Percentiles rank a stretch among this genome's conserved stretches.
Conservation (phyloP, 2,329 filamentous ascomycete genomes). For the Claviceps humidiphila region DNA sequence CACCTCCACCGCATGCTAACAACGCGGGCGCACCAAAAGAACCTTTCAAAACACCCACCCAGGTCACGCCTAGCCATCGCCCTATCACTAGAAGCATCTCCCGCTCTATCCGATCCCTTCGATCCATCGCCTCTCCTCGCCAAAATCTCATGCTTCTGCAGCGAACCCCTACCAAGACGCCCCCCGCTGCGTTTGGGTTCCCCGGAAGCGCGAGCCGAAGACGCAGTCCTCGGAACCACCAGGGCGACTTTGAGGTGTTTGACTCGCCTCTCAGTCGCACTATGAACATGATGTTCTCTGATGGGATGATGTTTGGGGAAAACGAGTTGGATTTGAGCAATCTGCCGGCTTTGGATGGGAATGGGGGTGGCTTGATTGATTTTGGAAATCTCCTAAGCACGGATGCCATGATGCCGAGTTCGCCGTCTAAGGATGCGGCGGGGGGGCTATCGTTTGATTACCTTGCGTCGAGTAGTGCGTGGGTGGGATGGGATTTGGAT, state of each 20-base stretch:
- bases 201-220: slow-evolving; percentile 22
- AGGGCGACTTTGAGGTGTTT: slow-evolving; percentile 25
- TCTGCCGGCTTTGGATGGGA: slow-evolving; percentile 25
- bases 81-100: slow-evolving; percentile 49
- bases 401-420: slow-evolving; percentile 34
- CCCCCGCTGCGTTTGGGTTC: slow-evolving; percentile 17
- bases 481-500: slow-evolving; percentile 18
- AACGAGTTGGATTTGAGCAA: slow-evolving; percentile 30
- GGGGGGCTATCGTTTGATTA: slow-evolving; percentile 18
- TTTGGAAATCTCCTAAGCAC: slow-evolving; percentile 35
- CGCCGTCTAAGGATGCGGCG: slow-evolving; percentile 25
- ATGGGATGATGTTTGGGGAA: slow-evolving; percentile 33
- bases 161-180: slow-evolving; percentile 35
- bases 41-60: slow-evolving; percentile 49
- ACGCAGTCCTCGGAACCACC: slow-evolving; percentile 29
- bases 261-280: slow-evolving; percentile 49
- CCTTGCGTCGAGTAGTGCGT: slow-evolving; percentile 15
- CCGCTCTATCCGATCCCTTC: slow-evolving; percentile 37
- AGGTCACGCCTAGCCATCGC: slow-evolving; percentile 46
- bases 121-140: slow-evolving; percentile 30
- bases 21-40: slow-evolving; percentile 26
- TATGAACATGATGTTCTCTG: slow-evolving; percentile 50
- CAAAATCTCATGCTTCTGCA: slow-evolving; percentile 28
- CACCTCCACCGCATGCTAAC: slow-evolving; percentile 35
- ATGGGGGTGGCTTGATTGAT: slow-evolving; percentile 26